Conservation (phyloP, 2,329 filamentous ascomycete species). For the Pseudogymnoascus sp. region DNA sequence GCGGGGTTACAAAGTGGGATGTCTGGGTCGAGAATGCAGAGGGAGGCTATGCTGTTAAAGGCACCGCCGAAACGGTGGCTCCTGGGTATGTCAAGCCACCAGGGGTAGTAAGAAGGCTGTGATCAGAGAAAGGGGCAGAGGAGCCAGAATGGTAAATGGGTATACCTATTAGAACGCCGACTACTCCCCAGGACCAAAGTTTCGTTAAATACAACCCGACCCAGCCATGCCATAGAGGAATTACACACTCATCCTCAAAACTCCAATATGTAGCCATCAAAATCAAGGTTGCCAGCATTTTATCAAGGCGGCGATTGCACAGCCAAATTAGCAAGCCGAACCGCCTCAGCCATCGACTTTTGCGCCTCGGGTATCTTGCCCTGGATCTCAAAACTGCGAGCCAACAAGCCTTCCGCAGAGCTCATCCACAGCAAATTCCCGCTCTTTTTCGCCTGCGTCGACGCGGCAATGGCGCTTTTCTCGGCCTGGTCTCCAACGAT, state of each 20-base stretch:
- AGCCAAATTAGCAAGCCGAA: conserved; percentile 22
- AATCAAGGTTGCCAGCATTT: conserved; percentile 9
- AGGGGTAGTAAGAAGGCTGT: background rate
- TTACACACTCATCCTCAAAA: background rate
- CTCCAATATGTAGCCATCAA: conserved; percentile 12
- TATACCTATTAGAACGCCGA: background rate
- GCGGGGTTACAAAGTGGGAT: conserved; percentile 39
- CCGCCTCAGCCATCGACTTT: conserved; percentile 37
- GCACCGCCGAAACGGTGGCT: conserved; percentile 31
- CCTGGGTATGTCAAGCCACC: background rate
- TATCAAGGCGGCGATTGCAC: conserved; percentile 3
- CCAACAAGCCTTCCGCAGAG: conserved; percentile 71
- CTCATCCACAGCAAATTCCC: conserved; percentile 71
- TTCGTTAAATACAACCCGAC: conserved; percentile 3
- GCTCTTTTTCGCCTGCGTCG: conserved; percentile 59
- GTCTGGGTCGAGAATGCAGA: conserved; percentile 58
- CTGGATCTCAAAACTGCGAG: conserved; percentile 65
- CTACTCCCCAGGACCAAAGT: background rate
- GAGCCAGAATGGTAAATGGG: background rate
- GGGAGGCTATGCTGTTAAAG: conserved; percentile 58
- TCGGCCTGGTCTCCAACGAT: conserved; percentile 70
- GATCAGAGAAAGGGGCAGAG: background rate
- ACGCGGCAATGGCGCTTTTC: conserved; percentile 65
- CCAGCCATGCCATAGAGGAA: background rate
- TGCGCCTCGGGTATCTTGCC: conserved; percentile 51